A percentile compares a stretch with the other conserved stretches of the same genome.
Conservation (phyloP, 768 basidiomycete genomes). For the Cystobasidiopsis lactophilus region DNA sequence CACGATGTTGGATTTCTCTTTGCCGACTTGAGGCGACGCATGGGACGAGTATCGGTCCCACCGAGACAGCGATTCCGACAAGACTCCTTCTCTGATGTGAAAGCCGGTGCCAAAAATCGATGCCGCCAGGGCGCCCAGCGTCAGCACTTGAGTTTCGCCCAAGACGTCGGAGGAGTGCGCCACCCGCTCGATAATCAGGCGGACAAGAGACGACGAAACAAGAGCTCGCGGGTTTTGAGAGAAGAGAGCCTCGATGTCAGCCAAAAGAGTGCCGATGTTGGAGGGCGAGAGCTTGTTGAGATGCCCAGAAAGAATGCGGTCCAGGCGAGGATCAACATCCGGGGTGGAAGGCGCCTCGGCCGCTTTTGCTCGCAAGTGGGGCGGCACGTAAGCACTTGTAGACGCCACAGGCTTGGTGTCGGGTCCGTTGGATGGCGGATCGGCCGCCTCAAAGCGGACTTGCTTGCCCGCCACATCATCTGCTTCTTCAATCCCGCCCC, state of each 20-base stretch:
- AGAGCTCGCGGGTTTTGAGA: conserved; percentile 6
- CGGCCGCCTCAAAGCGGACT: not conserved
- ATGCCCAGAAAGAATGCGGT: conserved; percentile 14
- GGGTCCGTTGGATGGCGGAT: not conserved
- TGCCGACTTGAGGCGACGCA: conserved; percentile 31
- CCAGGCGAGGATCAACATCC: conserved; percentile 11
- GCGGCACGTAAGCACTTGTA: conserved; percentile 47
- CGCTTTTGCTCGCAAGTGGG: conserved; percentile 36
- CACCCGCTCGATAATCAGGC: conserved; percentile 9
- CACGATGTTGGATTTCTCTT: conserved; percentile 72
- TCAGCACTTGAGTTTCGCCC: not conserved
- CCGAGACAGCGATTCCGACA: not conserved
- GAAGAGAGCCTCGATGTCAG: not conserved
- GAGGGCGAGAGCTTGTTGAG: conserved; percentile 17
- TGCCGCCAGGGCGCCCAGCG: conserved; percentile 4
- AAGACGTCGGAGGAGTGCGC: not conserved
- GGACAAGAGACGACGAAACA: conserved; percentile 8
- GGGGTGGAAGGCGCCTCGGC: not conserved
- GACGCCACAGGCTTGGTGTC: not conserved
- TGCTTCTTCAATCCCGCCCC: not conserved
- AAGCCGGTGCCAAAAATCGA: conserved; percentile 6
- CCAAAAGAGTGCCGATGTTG: conserved; percentile 9
- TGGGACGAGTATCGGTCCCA: not conserved
- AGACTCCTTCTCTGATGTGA: conserved; percentile 6
- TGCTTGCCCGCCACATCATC: not conserved